Conservation (phyloP, 352 stramenopile genomes). For the Nothophytophthora sp. region DNA sequence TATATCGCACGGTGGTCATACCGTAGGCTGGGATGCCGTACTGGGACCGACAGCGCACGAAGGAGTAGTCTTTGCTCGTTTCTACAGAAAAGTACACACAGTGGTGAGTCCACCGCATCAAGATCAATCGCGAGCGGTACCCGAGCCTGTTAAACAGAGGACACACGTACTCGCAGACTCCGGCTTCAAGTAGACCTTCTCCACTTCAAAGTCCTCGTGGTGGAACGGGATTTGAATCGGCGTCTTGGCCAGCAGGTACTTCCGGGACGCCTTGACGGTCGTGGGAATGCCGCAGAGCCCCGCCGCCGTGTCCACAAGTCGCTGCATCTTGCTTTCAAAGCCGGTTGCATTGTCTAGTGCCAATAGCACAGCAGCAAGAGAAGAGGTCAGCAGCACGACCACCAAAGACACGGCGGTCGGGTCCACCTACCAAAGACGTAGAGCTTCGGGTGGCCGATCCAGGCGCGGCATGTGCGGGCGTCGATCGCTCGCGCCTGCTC, state of each 20-base stretch:
- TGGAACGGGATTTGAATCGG: constrained; percentile 70
- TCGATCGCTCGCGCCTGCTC: constrained; percentile 92
- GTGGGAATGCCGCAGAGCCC: constrained; percentile 73
- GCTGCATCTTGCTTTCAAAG: constrained; percentile 89
- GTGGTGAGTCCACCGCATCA: too few relatives aligned
- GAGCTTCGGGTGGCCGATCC: constrained; percentile 86
- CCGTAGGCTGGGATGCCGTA: constrained; percentile 83
- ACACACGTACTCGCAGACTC: constrained; percentile 59
- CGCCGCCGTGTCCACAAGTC: constrained; percentile 78
- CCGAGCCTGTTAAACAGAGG: too few relatives aligned
- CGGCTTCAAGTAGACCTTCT: constrained; percentile 85
- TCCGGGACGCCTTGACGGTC: constrained; percentile 75
- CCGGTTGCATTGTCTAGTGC: constrained; percentile 76
- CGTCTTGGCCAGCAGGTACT: constrained; percentile 63
- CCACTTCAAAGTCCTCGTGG: constrained; percentile 86
- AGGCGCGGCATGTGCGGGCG: constrained; percentile 67
- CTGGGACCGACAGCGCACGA: constrained; percentile 83
- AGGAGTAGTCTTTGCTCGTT: constrained; percentile 85
- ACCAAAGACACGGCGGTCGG: neutral
- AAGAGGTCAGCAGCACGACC: constrained; percentile 1
- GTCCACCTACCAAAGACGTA: constrained; percentile 69
- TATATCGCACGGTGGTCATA: constrained; percentile 86
- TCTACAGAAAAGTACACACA: too few relatives aligned
- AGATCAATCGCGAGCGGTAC: too few relatives aligned
- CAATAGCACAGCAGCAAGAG: neutral